Percentiles rank a stretch among this genome's conserved stretches.
Conservation (phyloP, 2,329 filamentous ascomycete genomes). For the Penicillium sp. region DNA sequence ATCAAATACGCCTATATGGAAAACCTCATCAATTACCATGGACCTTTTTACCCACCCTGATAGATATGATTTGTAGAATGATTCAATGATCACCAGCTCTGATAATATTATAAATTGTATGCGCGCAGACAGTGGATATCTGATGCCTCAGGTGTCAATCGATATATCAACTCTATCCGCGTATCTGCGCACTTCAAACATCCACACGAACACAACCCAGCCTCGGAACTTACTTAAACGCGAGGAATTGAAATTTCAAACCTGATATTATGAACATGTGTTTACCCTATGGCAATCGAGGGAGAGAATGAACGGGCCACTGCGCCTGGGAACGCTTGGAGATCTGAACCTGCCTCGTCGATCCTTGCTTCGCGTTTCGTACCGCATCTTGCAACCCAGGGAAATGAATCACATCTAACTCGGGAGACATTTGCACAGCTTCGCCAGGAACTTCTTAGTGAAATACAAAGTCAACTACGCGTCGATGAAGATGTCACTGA, state of each 20-base stretch:
- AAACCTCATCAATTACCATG: neutral
- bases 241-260: neutral
- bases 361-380: conserved; percentile 82
- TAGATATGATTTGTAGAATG: neutral
- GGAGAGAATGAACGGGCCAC: conserved; percentile 14
- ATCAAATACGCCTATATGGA: neutral
- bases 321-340: conserved; percentile 17
- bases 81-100: neutral
- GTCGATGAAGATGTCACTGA: conserved; percentile 60
- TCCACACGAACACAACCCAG: conserved; percentile 1
- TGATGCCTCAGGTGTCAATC: conserved; percentile 19
- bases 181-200: conserved; percentile 4
- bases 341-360: conserved; percentile 50
- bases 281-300: conserved; percentile 22
- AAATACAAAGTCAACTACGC: conserved; percentile 38
- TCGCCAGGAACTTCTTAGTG: conserved; percentile 54
- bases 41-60: too few species aligned
- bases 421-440: conserved; percentile 68
- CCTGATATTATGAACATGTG: conserved; percentile 8
- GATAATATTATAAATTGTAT: neutral
- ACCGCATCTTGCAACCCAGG: conserved; percentile 62
- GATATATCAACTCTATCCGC: conserved; percentile 9
- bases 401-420: conserved; percentile 55
- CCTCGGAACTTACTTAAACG: conserved; percentile 3
- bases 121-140: neutral